Base-by-base conservation (phyloP, 257 asterid genomes). In the Petunia axillaris region DNA sequence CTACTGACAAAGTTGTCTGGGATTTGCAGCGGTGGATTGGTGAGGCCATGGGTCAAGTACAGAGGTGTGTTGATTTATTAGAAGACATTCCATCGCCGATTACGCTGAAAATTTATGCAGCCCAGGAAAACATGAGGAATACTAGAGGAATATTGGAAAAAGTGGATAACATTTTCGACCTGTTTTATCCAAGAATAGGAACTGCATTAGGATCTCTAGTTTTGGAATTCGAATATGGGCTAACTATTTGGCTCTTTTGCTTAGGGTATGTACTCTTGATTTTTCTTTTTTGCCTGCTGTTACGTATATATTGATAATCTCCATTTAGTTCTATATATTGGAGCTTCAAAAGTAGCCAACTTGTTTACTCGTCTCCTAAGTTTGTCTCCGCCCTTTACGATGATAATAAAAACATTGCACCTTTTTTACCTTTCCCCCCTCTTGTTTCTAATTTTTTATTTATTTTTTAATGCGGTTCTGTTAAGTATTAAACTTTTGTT, bases 271-370 rank as follows among this genome's bases (percentile, higher is more conserved):
- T 82, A 37, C 86, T 88, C 2, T 74, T 85, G 82, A 57, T 85
- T 41, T 55, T 88, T 68, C 50, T 86, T 55, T 83, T 88, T 84
- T 84, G 83, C 60, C 64, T 81, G 84, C 57, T 86, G 58, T 66
- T 83, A 16, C 80, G 87, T 7, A 59, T 82, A 14, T 83, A 79
- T 48, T 81, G 40, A 79, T 25, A 25, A 25, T 81, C 8, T 81
- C 3, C 37, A 11, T 9, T 25, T 44, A 2, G 58, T 68, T 16
- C n/a, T 67, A 52, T 43, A 7, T 66, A 15, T 43, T 43, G 13
- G 10, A 43, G n/a, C 5, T 41, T 40, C 38, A 66, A n/a, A 15
- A 8, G 38, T 41, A 16, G 14, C 14, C 37, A 52, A 14, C 55
- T 52, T 52, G 14, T 52, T 52, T 52, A 52, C 55, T 52, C 10